phyloP scores from a whole-genome alignment of 768 basidiomycete genomes.

The Hypholoma fasciculare region DNA sequence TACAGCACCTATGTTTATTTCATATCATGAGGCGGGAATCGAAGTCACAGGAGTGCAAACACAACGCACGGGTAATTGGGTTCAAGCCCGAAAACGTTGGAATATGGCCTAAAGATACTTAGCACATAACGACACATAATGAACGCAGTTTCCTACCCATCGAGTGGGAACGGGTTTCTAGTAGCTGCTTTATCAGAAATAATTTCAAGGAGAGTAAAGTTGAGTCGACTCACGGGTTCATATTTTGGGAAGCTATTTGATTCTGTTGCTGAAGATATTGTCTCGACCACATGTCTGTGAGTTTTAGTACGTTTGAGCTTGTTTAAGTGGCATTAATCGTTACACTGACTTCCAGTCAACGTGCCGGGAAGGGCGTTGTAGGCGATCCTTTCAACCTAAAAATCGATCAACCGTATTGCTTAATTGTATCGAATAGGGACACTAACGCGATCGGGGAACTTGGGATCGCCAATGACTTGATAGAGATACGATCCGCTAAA shows the following conservation, averaged over 20 bases:
- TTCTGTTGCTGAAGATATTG: conserved; percentile 63
- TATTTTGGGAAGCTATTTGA: conserved; percentile 56
- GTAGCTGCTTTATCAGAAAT: not conserved
- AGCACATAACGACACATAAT: not conserved
- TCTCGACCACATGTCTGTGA: conserved; percentile 54
- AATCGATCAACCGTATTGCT: not conserved
- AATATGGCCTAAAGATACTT: conserved; percentile 35
- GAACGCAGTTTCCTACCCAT: conserved; percentile 36
- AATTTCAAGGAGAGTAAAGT: not conserved
- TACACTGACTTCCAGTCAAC: conserved; percentile 41
- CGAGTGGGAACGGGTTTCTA: conserved; percentile 54
- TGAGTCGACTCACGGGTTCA: conserved; percentile 40
- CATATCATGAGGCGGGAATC: not conserved
- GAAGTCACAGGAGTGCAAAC: not conserved
- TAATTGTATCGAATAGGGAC: not conserved
- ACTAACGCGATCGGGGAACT: conserved; percentile 48
- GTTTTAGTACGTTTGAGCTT: no score
- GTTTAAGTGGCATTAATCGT: no score
- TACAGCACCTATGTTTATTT: conserved; percentile 38
- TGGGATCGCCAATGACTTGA: conserved; percentile 55
- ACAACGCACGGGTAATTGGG: conserved; percentile 47
- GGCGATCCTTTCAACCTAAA: conserved; percentile 43
- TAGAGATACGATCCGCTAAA: conserved; percentile 58
- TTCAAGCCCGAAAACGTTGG: conserved; percentile 50
- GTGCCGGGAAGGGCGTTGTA: conserved; percentile 53